Conservation (phyloP, 129 eudicot species). For the Arctium minus region DNA sequence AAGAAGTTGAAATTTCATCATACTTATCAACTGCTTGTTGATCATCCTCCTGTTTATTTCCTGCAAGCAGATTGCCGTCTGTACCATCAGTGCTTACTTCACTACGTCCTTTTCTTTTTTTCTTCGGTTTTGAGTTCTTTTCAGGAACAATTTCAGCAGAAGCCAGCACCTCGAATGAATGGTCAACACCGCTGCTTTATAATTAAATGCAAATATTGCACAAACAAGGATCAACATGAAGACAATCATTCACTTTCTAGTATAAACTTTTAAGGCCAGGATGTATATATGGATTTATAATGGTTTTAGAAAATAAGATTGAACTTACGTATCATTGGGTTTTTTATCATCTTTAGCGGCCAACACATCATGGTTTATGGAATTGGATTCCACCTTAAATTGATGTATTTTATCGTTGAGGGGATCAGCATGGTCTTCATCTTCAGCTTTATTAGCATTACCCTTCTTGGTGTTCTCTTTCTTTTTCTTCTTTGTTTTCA, state of each 20-base stretch:
- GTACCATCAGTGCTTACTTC: conserved; percentile 24
- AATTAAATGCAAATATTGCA: neutral
- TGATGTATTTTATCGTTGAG: conserved; percentile 11
- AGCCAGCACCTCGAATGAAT: conserved; percentile 16
- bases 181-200: conserved; percentile 15
- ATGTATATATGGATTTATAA: neutral
- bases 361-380: conserved; percentile 20
- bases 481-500: conserved; percentile 42
- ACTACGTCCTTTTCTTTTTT: conserved; percentile 27
- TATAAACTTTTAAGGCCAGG: neutral
- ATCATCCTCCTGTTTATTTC: conserved; percentile 33
- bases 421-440: neutral
- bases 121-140: conserved; percentile 15
- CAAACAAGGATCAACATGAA: neutral
- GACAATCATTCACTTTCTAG: neutral
- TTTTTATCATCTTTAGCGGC: conserved; percentile 30
- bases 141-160: conserved; percentile 18
- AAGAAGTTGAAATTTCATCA: conserved; percentile 16
- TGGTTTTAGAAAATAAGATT: neutral
- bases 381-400: conserved; percentile 1
- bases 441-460: conserved; percentile 18
- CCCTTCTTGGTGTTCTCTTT: conserved; percentile 27
- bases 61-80: conserved; percentile 15
- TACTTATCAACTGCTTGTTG: conserved; percentile 33
- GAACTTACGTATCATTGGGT: conserved; percentile 22